Evolutionary conservation across 306 rosid genomes (phyloP).

Genomic region (Senna siamea): DNA sequence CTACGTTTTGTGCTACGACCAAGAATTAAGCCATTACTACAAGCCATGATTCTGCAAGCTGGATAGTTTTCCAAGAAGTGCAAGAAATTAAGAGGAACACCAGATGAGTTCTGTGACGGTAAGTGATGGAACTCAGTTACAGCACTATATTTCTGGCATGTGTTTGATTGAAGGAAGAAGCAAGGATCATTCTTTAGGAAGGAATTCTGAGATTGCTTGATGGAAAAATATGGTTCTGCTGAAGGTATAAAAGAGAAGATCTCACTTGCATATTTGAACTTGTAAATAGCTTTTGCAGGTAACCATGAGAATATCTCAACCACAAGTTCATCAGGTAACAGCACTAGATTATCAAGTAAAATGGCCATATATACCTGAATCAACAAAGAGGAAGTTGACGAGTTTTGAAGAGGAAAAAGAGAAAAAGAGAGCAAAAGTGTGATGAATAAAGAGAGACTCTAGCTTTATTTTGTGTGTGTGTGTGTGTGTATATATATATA

Average conservation of each 20-base stretch:
- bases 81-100: neutral
- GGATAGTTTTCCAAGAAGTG: neutral
- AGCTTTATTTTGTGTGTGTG: too few relatives aligned
- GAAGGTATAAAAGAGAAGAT: neutral
- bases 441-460: too few relatives aligned
- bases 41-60: neutral
- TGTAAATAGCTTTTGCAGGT: slow-evolving; percentile 15
- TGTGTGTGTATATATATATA: too few relatives aligned
- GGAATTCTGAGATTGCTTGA: slow-evolving; percentile 1
- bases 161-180: slow-evolving; percentile 1
- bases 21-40: slow-evolving; percentile 26
- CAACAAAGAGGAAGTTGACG: too few relatives aligned
- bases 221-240: neutral
- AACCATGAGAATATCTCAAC: slow-evolving; percentile 21
- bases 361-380: too few relatives aligned
- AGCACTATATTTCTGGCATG: neutral
- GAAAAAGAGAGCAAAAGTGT: too few relatives aligned
- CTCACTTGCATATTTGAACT: neutral
- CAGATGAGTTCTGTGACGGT: neutral
- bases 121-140: neutral
- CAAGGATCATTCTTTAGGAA: slow-evolving; percentile 1
- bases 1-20: neutral
- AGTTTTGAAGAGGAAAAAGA: too few relatives aligned
- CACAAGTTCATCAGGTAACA: neutral
- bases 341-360: too few relatives aligned